Conservation (phyloP, 129 eudicot genomes). For the Silybum marianum region DNA sequence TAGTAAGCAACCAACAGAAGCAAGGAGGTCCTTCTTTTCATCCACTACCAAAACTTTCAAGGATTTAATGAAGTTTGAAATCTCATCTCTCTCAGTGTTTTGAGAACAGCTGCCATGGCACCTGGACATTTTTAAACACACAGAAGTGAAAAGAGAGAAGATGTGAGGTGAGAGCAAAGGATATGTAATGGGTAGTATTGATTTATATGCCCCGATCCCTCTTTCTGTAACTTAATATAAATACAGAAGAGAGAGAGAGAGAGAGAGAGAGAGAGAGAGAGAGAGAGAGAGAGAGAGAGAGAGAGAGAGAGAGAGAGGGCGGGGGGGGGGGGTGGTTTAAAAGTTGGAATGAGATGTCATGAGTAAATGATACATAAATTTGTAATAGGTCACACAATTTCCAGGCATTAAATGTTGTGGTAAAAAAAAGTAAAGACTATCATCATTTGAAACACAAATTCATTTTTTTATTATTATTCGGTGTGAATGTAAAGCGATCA, state of each 20-base stretch:
- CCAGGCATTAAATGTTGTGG: not conserved
- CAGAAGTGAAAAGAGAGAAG: not conserved
- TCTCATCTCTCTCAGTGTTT: not conserved
- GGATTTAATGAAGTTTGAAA: not conserved
- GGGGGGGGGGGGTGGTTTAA: not conserved
- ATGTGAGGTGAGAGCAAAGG: not conserved
- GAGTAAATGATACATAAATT: not conserved
- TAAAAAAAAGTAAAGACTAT: not conserved
- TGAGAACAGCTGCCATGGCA: not conserved
- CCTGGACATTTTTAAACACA: not conserved
- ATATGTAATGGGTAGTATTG: not conserved
- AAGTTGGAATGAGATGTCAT: not conserved
- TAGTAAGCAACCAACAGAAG: slow-evolving; percentile 7
- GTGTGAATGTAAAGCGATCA: not conserved
- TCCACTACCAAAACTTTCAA: slow-evolving; percentile 33
- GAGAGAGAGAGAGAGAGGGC: no score
- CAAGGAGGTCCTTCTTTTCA: slow-evolving; percentile 21
- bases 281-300: no score
- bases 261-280: no score
- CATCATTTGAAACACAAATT: not conserved
- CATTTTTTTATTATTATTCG: no score
- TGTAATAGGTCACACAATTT: not conserved
- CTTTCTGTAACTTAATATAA: not conserved
- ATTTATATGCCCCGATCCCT: not conserved
- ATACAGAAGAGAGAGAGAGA: not conserved